A percentile compares a stretch with the other conserved stretches of the same genome.
Evolutionary conservation across 441 rosid genomes (phyloP).

Genomic region (Gossypium armourianum): DNA sequence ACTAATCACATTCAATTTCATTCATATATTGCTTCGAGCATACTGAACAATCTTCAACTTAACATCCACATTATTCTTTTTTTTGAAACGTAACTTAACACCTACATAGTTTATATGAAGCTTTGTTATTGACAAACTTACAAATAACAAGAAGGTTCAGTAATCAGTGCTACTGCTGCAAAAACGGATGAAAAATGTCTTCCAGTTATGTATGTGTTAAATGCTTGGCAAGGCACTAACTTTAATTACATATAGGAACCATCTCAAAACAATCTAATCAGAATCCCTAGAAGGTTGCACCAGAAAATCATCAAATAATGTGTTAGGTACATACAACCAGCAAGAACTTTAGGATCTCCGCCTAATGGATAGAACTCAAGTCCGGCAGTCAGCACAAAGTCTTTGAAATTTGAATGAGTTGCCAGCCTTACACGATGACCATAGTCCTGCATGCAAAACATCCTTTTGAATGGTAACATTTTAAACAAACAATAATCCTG

Average conservation of each 20-base stretch:
- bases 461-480: not conserved
- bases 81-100: not conserved
- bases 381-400: constrained; percentile 92
- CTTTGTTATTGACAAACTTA: not conserved
- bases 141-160: not conserved
- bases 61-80: not conserved
- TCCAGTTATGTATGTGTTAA: not conserved
- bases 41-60: not conserved
- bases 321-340: constrained; percentile 70
- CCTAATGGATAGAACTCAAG: constrained; percentile 91
- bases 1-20: constrained; percentile 6
- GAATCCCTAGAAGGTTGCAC: not conserved
- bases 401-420: constrained; percentile 90
- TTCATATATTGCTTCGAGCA: not conserved
- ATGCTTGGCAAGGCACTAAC: not conserved
- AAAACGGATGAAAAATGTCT: not conserved
- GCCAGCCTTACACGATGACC: constrained; percentile 98
- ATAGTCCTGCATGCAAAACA: constrained; percentile 59
- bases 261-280: constrained; percentile 10
- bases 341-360: constrained; percentile 94
- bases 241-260: not conserved
- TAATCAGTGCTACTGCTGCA: constrained; percentile 3
- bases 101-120: not conserved
- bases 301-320: constrained; percentile 11
- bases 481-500: not conserved